These are phyloP conservation scores for Colletotrichum sp. DNA, from an alignment of 2,329 filamentous ascomycete species.

Conservation along the genomic window DNA sequence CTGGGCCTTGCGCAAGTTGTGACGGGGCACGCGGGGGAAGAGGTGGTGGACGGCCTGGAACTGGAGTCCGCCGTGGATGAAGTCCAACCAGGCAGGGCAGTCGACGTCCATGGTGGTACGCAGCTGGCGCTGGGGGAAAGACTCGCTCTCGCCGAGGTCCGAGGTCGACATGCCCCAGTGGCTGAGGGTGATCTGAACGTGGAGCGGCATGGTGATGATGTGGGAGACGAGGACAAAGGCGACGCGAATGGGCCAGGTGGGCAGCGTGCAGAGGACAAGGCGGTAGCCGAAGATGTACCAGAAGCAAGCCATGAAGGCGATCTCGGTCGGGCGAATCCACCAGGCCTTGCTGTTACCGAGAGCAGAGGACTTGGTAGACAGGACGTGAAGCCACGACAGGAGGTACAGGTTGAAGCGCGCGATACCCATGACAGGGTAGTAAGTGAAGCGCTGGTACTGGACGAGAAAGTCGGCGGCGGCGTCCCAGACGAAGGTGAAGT, in stretches of 20 bases:
- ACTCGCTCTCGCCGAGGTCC: conserved; percentile 68
- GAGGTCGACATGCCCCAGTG: conserved; percentile 76
- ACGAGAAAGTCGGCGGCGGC: conserved; percentile 63
- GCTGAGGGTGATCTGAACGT: conserved; percentile 74
- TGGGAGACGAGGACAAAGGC: conserved; percentile 69
- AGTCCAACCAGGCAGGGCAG: conserved; percentile 75
- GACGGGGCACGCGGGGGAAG: conserved; percentile 70
- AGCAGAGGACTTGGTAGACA: conserved; percentile 57
- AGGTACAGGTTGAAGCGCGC: conserved; percentile 77
- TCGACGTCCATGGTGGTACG: conserved; percentile 78
- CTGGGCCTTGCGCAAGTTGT: conserved; percentile 69
- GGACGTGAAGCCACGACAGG: conserved; percentile 69
- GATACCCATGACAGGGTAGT: conserved; percentile 71
- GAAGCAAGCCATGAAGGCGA: conserved; percentile 67
- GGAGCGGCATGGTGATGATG: conserved; percentile 69
- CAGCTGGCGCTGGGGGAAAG: conserved; percentile 72
- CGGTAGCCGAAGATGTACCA: conserved; percentile 73
- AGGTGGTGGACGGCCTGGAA: conserved; percentile 77
- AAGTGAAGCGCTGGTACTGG: conserved; percentile 68
- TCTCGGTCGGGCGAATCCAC: conserved; percentile 72
- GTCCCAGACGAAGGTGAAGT: conserved; percentile 69
- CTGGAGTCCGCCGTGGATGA: conserved; percentile 74
- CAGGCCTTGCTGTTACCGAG: conserved; percentile 63
- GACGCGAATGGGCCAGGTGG: conserved; percentile 61
- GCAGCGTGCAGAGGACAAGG: conserved; percentile 65